These are phyloP conservation scores for Eucalyptus regnans DNA, from an alignment of 345 rosid species.

Conservation along the genomic window DNA sequence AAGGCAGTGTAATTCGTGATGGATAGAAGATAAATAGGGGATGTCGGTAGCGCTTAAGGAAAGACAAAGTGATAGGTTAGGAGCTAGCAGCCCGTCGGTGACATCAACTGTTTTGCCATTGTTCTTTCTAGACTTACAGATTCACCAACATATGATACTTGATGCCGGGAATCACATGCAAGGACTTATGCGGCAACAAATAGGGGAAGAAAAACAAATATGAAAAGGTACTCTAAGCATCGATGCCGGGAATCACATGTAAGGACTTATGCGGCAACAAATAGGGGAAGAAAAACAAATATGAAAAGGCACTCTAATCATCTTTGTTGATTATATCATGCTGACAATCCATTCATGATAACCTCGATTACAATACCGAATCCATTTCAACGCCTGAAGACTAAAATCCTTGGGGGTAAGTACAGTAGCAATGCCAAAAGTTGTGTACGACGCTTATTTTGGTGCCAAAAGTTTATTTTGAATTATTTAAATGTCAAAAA, in stretches of 20 bases:
- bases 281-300: background rate
- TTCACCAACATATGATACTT: background rate
- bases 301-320: background rate
- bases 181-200: background rate
- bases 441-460: too few relatives aligned
- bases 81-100: background rate
- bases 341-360: too few relatives aligned
- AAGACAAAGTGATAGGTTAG: background rate
- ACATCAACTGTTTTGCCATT: background rate
- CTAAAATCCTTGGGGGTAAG: too few relatives aligned
- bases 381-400: too few relatives aligned
- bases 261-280: background rate
- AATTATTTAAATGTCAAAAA: too few relatives aligned
- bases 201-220: background rate
- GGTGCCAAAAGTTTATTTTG: too few relatives aligned
- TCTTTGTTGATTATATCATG: too few relatives aligned
- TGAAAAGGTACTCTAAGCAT: background rate
- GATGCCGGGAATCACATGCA: background rate
- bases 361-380: too few relatives aligned
- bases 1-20: too few relatives aligned
- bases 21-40: background rate
- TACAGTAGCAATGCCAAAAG: too few relatives aligned
- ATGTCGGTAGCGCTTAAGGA: background rate
- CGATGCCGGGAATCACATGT: background rate
- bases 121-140: background rate